These are phyloP conservation scores for Scutellaria minor DNA, from an alignment of 257 asterid species.

Conservation along the genomic window DNA sequence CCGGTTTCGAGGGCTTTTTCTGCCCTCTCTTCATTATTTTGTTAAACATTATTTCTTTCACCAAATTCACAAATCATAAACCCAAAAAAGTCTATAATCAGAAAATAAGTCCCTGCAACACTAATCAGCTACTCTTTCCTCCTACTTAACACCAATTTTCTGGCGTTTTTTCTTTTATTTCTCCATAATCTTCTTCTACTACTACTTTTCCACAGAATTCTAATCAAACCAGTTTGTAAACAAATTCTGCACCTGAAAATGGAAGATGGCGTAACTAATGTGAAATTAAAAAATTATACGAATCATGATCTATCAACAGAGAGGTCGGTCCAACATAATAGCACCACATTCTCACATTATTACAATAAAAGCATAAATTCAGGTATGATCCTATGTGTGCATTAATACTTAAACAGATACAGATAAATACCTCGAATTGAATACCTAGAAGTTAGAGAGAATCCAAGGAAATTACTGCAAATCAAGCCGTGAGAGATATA, in stretches of 20 bases:
- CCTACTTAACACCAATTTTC: slow-evolving; percentile 25
- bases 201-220: slow-evolving; percentile 24
- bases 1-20: slow-evolving; percentile 60
- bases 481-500: slow-evolving; percentile 32
- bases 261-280: slow-evolving; percentile 17
- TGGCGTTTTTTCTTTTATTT: neutral
- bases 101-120: slow-evolving; percentile 21
- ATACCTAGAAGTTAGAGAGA: slow-evolving; percentile 14
- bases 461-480: slow-evolving; percentile 24
- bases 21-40: slow-evolving; percentile 74
- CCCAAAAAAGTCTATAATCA: neutral
- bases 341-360: slow-evolving; percentile 18
- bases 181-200: slow-evolving; percentile 1
- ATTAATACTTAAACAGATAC: neutral
- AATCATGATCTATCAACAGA: slow-evolving; percentile 26
- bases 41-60: slow-evolving; percentile 54
- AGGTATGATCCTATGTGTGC: neutral
- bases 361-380: neutral
- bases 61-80: slow-evolving; percentile 31
- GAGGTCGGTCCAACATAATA: neutral
- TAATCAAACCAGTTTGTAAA: slow-evolving; percentile 28
- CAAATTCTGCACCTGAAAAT: slow-evolving; percentile 38
- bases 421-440: slow-evolving; percentile 39
- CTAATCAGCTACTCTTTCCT: slow-evolving; percentile 23
- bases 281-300: slow-evolving; percentile 2